Conservation (phyloP, 2,329 filamentous ascomycete genomes). For the Dactylellina haptotyla region DNA sequence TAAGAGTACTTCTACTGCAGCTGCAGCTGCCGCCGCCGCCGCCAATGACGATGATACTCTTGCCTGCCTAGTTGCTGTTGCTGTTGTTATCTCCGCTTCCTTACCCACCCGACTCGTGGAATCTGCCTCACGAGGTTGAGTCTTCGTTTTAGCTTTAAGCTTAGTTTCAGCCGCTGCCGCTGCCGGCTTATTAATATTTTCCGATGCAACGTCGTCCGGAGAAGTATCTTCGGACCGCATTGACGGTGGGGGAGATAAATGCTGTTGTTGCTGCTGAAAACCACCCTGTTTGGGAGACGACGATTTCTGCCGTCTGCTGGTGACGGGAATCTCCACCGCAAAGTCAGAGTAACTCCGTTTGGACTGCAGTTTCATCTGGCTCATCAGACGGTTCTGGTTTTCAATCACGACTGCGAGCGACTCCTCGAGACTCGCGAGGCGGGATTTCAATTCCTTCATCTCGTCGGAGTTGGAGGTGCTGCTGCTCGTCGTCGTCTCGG, state of each 20-base stretch:
- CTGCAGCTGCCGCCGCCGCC: neutral
- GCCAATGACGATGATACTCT: too few species aligned
- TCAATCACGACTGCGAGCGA: slow-evolving; percentile 38
- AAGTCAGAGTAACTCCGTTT: slow-evolving; percentile 31
- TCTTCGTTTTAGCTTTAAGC: slow-evolving; percentile 14
- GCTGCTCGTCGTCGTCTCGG: neutral
- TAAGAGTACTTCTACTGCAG: too few species aligned
- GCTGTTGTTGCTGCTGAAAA: slow-evolving; percentile 23
- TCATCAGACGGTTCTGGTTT: slow-evolving; percentile 20
- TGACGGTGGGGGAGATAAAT: slow-evolving; percentile 44
- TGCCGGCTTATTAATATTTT: neutral
- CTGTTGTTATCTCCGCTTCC: neutral
- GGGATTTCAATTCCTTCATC: slow-evolving; percentile 16
- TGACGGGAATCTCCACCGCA: slow-evolving; percentile 31
- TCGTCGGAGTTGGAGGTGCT: neutral
- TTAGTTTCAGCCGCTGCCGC: slow-evolving; percentile 2
- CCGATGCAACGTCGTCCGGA: neutral
- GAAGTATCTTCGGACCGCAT: slow-evolving; percentile 19
- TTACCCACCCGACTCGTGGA: neutral
- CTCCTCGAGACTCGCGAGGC: slow-evolving; percentile 24
- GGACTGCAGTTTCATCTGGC: slow-evolving; percentile 17
- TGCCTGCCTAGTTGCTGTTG: slow-evolving; percentile 5
- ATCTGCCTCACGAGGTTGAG: slow-evolving; percentile 52
- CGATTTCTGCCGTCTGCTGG: slow-evolving; percentile 5
- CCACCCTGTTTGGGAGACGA: neutral